A percentile compares a stretch with the other conserved stretches of the same genome.
Conservation (phyloP, 257 asterid genomes). For the Nicotiana benthamiana region DNA sequence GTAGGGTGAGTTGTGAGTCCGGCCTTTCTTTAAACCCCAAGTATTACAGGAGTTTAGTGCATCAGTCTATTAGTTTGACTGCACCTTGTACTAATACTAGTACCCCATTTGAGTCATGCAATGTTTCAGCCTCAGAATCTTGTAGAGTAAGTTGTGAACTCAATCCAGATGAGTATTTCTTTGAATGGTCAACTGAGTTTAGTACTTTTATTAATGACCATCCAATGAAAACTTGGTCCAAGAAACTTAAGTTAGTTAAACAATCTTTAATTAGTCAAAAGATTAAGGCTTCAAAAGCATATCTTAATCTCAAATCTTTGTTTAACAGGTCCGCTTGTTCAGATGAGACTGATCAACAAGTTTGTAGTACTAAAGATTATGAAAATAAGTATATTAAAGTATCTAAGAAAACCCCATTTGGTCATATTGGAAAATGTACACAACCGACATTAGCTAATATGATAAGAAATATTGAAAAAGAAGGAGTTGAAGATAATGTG, state of each 20-base stretch:
- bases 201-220: constrained; percentile 25
- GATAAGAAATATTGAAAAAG: constrained; percentile 30
- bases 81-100: constrained; percentile 33
- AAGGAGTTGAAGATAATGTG: constrained; percentile 17
- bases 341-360: constrained; percentile 15
- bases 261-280: constrained; percentile 30
- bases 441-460: constrained; percentile 39
- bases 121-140: constrained; percentile 66
- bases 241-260: constrained; percentile 33
- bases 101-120: constrained; percentile 45
- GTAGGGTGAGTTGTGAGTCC: constrained; percentile 57
- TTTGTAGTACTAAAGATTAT: neutral
- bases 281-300: constrained; percentile 30
- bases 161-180: constrained; percentile 55
- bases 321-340: constrained; percentile 33
- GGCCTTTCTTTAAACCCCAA: too few species aligned
- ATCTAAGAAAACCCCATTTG: constrained; percentile 26
- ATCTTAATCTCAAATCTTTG: constrained; percentile 29
- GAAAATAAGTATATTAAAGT: constrained; percentile 19
- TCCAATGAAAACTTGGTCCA: constrained; percentile 39
- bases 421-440: constrained; percentile 20
- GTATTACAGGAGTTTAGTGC: too few species aligned
- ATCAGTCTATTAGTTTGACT: neutral
- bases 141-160: constrained; percentile 69
- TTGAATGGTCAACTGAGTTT: constrained; percentile 67